Evolutionary conservation across 306 rosid genomes (phyloP), one percentile per base, ranked within the genome.

Genomic region (Dalbergia oliveri): DNA sequence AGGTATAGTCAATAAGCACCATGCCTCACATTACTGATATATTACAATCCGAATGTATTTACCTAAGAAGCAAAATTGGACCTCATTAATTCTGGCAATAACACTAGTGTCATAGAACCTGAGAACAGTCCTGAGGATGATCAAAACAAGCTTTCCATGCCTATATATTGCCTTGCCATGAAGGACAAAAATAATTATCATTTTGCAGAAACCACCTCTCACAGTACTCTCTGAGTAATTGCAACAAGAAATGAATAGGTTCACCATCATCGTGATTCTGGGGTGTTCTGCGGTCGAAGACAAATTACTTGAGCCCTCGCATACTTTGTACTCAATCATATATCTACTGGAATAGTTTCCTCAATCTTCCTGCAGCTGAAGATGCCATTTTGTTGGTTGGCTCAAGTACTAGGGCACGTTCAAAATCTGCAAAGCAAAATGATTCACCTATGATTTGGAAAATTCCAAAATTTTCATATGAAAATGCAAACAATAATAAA

Each of bases 361-460:
- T 88, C 83, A 96, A 86, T 66, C 88, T 90, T 41, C 91, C 94
- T 11, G 88, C 93, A 72, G 98, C 79, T 18, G 69, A 10, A 5
- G 98, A 76, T 58, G 99, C 99, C 88, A 97, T 88, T 90, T 91
- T 96, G 82, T 96, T 96, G 44, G 98, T 96, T 61, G 99, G 99
- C 87, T 96, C 99, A 37, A 96, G 99, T 33, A 96, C 98, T 70
- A 90, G 97, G 26, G 97, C 97, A 63, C 90, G 75, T 50, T 76
- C 87, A 75, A 87, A 96, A 87, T 96, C 99, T 96, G 92, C 87
- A 89, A 45, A n/a, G 6, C 70, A 72, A 79, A 68, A 68, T 10
- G 26, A n/a, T 50, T 15, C 72, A 82, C 50, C 23, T 43, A 73
- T 11, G 12, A 67, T 4, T 71, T 6, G 18, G 58, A 44, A 35